These are phyloP conservation scores for Phaffomyces opuntiae DNA, from an alignment of 805 yeast species.

Conservation along the genomic window DNA sequence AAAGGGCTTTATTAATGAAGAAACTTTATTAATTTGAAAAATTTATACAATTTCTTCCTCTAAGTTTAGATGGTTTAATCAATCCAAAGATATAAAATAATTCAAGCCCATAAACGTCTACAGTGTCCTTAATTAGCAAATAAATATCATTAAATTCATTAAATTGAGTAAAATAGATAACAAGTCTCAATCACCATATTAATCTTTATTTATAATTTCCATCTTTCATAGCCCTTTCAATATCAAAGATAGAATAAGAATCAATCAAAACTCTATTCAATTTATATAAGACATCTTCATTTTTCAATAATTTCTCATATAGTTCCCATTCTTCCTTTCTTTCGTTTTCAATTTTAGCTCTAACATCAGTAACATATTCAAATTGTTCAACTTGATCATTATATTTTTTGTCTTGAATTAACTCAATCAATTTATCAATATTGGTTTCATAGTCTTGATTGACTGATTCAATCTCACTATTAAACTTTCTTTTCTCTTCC, in stretches of 20 bases:
- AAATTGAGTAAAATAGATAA: too few species aligned
- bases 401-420: constrained; percentile 6
- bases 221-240: neutral
- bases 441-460: constrained; percentile 12
- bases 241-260: constrained; percentile 5
- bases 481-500: constrained; percentile 5
- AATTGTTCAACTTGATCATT: constrained; percentile 2
- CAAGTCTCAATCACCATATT: too few species aligned
- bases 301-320: constrained; percentile 7
- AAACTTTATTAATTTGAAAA: too few species aligned
- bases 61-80: too few species aligned
- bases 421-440: constrained; percentile 7
- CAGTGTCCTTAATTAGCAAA: too few species aligned
- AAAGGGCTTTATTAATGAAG: too few species aligned
- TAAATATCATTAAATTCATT: too few species aligned
- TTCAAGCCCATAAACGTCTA: too few species aligned
- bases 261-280: constrained; percentile 9
- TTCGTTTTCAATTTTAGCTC: constrained; percentile 3
- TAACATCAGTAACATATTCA: constrained; percentile 1
- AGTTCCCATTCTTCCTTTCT: constrained; percentile 9
- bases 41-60: too few species aligned
- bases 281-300: constrained; percentile 8
- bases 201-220: too few species aligned
- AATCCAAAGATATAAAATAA: too few species aligned
- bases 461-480: constrained; percentile 2